Base-by-base conservation (phyloP, 306 rosid species). In the Nissolia schottii region DNA sequence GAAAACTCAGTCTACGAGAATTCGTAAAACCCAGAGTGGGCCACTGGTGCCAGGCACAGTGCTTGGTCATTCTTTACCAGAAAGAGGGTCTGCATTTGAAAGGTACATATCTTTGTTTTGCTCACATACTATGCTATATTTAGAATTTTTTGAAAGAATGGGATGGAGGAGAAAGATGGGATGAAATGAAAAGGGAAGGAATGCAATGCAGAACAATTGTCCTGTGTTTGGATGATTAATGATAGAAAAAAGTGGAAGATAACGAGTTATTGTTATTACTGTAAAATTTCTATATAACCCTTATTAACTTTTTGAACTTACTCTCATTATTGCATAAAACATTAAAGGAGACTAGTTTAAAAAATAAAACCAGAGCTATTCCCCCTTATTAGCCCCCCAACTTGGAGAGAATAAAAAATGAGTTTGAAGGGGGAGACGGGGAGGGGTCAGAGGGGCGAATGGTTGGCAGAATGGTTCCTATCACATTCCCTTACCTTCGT, bases 11-110 rank as follows among this genome's bases (percentile, higher is more conserved):
- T 31, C 77, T 56, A 73, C 41, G 54, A 89, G 82, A 84, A 66
- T 41, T 80, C 89, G 93, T 70, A 96, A 89, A 85, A 80, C 96
- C 41, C 89, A 73, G 65, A 91, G 97, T 80, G 99, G 97, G 74
- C 99, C 99, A 0, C 87, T 91, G 34, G 73, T 73, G 29, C 96
- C 96, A 3, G 97, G 88, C 55, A 41, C 73, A 76, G 90, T 87
- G 81, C 78, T 95, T 35, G 73, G 85, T 76, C 96, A 87, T 79
- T 89, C 96, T 70, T 57, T 50, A 65, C 76, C 93, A 5, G 97
- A 95, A 35, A 92, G 79, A 83, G 87, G 60, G 71, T 88, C 77
- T 35, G 27, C 54, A 54, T 80, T 80, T 67, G 99, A 80, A 60
- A 80, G 83, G 83, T 80, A 74, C 14, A 14, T 70, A 29, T 73